These are phyloP conservation scores for Daldinia eschscholtzii DNA, from an alignment of 2,329 filamentous ascomycete genomes.

Conservation along the genomic window DNA sequence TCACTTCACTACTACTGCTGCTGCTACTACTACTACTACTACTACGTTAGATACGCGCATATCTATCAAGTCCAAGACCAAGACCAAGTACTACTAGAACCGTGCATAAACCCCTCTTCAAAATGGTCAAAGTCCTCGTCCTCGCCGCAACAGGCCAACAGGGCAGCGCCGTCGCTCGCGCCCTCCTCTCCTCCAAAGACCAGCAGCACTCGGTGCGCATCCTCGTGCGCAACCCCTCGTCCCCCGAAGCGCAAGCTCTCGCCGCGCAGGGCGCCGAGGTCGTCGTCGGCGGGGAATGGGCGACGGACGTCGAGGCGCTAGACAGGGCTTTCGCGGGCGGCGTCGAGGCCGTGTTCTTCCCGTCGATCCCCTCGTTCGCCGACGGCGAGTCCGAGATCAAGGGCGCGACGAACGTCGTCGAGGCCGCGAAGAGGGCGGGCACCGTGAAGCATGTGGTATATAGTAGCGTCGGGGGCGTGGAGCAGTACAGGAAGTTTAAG, in stretches of 20 bases:
- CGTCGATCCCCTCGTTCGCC: constrained; percentile 15
- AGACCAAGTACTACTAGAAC: too few species aligned
- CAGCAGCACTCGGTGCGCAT: constrained; percentile 35
- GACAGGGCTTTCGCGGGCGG: constrained; percentile 29
- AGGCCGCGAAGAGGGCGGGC: constrained; percentile 27
- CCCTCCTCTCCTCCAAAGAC: constrained; percentile 30
- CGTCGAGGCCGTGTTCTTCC: constrained; percentile 36
- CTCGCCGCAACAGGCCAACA: constrained; percentile 41
- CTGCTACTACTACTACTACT: too few species aligned
- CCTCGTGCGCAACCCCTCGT: constrained; percentile 29
- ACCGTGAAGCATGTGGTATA: constrained; percentile 38
- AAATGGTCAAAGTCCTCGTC: constrained; percentile 42
- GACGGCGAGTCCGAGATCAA: constrained; percentile 27
- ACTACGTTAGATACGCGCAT: too few species aligned
- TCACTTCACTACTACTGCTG: not conserved
- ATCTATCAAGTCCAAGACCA: too few species aligned
- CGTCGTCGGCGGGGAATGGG: constrained; percentile 34
- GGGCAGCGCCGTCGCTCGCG: constrained; percentile 25
- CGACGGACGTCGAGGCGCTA: constrained; percentile 27
- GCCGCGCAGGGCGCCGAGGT: constrained; percentile 30
- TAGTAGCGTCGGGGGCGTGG: constrained; percentile 24
- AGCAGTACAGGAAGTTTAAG: constrained; percentile 1
- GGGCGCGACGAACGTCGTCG: constrained; percentile 32
- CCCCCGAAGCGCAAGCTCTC: constrained; percentile 26
- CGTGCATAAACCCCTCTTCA: constrained; percentile 3